phyloP scores from a whole-genome alignment of 306 rosid genomes.

The Myrica gale region DNA sequence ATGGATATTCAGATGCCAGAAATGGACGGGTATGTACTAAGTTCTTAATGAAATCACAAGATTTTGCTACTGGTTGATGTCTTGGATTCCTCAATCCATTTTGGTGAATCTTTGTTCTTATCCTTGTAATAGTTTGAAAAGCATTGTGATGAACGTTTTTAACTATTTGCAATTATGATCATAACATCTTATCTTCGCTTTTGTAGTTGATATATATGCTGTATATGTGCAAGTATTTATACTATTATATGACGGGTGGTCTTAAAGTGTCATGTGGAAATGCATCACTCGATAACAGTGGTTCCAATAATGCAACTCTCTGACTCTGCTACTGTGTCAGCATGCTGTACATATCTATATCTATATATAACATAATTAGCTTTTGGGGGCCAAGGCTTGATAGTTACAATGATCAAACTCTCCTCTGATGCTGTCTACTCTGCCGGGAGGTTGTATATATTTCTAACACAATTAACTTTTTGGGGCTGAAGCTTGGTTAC shows the following conservation, averaged over 20 bases:
- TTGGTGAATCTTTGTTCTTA: neutral
- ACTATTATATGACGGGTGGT: neutral
- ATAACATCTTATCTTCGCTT: neutral
- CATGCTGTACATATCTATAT: neutral
- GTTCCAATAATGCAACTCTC: neutral
- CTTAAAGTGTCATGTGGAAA: neutral
- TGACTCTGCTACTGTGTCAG: neutral
- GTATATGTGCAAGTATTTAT: neutral
- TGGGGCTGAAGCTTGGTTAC: neutral
- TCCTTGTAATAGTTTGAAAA: neutral
- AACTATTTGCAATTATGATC: neutral
- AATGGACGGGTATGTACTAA: constrained; percentile 82
- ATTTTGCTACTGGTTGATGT: neutral
- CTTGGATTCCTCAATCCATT: neutral
- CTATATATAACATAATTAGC: neutral
- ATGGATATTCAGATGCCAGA: constrained; percentile 99
- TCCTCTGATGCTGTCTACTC: neutral
- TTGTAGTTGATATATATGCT: neutral
- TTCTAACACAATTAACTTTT: neutral
- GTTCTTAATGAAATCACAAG: neutral
- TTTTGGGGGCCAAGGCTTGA: neutral
- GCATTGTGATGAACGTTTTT: neutral
- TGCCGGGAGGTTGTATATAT: neutral
- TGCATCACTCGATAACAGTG: neutral
- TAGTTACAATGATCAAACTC: neutral